Evolutionary conservation across 2,329 filamentous ascomycete genomes (phyloP), one percentile per base, ranked within the genome.

Genomic region (Fusarium pilosicola): DNA sequence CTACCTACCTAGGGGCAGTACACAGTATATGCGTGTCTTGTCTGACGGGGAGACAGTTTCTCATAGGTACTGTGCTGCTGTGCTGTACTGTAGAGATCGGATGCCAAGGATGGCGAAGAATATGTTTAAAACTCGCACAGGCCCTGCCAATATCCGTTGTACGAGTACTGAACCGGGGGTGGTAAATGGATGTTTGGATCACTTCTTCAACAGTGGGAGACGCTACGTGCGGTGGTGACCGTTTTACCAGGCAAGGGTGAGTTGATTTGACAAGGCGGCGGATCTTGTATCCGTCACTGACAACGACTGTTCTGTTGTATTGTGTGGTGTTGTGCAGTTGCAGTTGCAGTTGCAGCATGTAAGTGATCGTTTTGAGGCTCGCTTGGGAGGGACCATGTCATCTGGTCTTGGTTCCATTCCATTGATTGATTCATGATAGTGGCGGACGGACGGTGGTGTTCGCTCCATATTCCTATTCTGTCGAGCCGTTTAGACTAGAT

Each of bases 221-320:
- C 73, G 65, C 74, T 76, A 71, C 61, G 57, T 68, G 59, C 76
- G 74, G 74, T 76, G 68, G 73, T 64, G 74, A 77, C 74, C 76
- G 74, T 78, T 76, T 73, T 70, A 60, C 71, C 57, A 64, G 73
- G 62, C 74, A 76, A 64, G 74, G 67, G 67, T 75, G 34, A 60
- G 59, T 70, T 58, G 66, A 65, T 36, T 51, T 60, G 49, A 61
- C 65, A 73, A 62, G 63, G 52, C 51, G 51, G 55, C 28, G 52
- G 57, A 72, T 69, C 65, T 55, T 55, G 51, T 55, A 42, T 55
- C 51, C 24, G 36, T 55, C 22, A 55, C 36, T 55, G 51, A 42
- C 36, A 55, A 42, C 24, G 32, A 42, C 22, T 52, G 30, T 41
- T 32, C n/a, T 58, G 17, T 32, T 34, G 15, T 32, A 6, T 28